These are phyloP conservation scores for Cucurbita moschata DNA, from an alignment of 306 rosid genomes.

Conservation along the genomic window DNA sequence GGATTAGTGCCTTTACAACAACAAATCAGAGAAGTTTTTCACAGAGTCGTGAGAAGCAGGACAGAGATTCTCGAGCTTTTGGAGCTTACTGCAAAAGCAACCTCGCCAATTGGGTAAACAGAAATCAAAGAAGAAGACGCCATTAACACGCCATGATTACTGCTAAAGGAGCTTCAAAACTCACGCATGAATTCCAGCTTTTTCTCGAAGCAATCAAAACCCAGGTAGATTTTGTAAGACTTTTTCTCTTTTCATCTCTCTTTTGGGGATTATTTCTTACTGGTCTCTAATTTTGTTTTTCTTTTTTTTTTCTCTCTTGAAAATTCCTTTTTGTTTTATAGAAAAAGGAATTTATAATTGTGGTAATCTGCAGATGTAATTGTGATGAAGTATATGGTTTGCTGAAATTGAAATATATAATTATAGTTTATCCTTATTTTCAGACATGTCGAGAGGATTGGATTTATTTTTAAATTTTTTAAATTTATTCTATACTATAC, in stretches of 20 bases:
- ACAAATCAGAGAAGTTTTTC: slow-evolving; percentile 81
- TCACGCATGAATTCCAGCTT: neutral
- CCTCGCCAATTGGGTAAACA: slow-evolving; percentile 27
- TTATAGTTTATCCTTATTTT: neutral
- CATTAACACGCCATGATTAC: neutral
- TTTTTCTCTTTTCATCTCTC: neutral
- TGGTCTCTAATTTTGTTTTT: neutral
- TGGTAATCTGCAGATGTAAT: slow-evolving; percentile 1
- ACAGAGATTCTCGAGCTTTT: slow-evolving; percentile 55
- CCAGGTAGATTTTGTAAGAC: slow-evolving; percentile 5
- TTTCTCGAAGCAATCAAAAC: neutral
- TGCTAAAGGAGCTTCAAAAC: neutral
- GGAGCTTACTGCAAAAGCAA: slow-evolving; percentile 49
- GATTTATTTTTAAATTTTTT: neutral
- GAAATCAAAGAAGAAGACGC: neutral
- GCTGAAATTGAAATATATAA: neutral
- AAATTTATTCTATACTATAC: no score
- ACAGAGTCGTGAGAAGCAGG: slow-evolving; percentile 71
- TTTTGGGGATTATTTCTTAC: neutral
- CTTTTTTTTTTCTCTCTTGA: no score
- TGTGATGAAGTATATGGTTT: neutral
- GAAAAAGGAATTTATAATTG: neutral
- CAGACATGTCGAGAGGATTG: no score
- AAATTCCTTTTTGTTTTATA: neutral
- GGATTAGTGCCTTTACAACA: slow-evolving; percentile 78